Conservation (phyloP, 2,329 filamentous ascomycete species). For the Claviceps africana region DNA sequence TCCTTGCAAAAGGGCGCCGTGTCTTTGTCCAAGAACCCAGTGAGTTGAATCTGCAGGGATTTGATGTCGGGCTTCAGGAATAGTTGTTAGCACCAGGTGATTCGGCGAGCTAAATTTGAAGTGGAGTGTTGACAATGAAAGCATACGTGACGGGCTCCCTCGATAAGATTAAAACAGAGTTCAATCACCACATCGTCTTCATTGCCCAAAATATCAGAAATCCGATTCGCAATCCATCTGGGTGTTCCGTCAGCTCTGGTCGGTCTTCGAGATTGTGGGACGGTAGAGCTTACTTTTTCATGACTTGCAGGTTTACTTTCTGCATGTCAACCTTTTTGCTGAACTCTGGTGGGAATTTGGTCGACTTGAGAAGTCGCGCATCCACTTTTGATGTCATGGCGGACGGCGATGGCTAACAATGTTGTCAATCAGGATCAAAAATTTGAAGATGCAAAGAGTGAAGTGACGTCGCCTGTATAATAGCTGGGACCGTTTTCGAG, state of each 20-base stretch:
- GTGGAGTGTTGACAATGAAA: background rate
- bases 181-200: slow-evolving; percentile 96
- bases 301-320: slow-evolving; percentile 93
- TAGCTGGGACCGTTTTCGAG: slow-evolving; percentile 3
- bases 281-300: slow-evolving; percentile 64
- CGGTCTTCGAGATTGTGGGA: background rate
- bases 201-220: slow-evolving; percentile 74
- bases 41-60: slow-evolving; percentile 82
- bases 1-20: slow-evolving; percentile 83
- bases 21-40: slow-evolving; percentile 88
- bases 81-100: slow-evolving; percentile 22
- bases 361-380: slow-evolving; percentile 76
- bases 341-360: slow-evolving; percentile 89
- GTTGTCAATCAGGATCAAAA: background rate
- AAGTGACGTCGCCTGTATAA: slow-evolving; percentile 7
- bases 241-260: slow-evolving; percentile 8
- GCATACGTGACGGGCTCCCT: slow-evolving; percentile 58
- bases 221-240: slow-evolving; percentile 87
- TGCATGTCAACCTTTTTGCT: slow-evolving; percentile 91
- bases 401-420: slow-evolving; percentile 7
- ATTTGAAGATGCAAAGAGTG: background rate
- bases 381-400: slow-evolving; percentile 74
- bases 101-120: background rate
- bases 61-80: slow-evolving; percentile 76
- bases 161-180: slow-evolving; percentile 56